Evolutionary conservation across 2,329 filamentous ascomycete species (phyloP).

Genomic region (Claviceps capensis): DNA sequence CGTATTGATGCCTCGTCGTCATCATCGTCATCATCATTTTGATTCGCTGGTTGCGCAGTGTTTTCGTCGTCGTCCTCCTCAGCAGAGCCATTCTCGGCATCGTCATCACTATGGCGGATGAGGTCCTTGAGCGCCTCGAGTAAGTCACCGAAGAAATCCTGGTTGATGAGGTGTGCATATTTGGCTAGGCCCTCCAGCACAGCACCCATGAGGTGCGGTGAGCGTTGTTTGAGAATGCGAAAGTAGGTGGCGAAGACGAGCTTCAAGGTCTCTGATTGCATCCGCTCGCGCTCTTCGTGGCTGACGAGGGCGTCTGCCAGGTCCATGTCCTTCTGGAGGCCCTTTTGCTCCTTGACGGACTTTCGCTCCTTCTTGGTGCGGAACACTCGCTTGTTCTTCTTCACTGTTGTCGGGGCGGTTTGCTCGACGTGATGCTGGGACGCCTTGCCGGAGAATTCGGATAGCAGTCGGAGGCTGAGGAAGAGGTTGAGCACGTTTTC

Average conservation of each 20-base stretch:
- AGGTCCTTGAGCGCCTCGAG: slow-evolving; percentile 90
- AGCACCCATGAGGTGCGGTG: slow-evolving; percentile 83
- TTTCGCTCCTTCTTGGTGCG: slow-evolving; percentile 83
- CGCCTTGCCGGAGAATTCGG: slow-evolving; percentile 74
- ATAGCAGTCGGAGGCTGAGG: slow-evolving; percentile 73
- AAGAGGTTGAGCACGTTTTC: slow-evolving; percentile 85
- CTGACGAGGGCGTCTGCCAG: slow-evolving; percentile 82
- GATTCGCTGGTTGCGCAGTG: not conserved
- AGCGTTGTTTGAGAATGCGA: slow-evolving; percentile 73
- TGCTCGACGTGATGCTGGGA: slow-evolving; percentile 63
- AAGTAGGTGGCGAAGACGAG: slow-evolving; percentile 94
- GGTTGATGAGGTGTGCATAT: slow-evolving; percentile 94
- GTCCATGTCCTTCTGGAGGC: slow-evolving; percentile 82
- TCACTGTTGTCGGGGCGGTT: slow-evolving; percentile 19
- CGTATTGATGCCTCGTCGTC: slow-evolving; percentile 39
- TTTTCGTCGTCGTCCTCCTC: slow-evolving; percentile 15
- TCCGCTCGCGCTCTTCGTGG: slow-evolving; percentile 83
- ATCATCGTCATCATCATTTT: not conserved
- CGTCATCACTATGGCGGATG: slow-evolving; percentile 58
- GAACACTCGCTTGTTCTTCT: slow-evolving; percentile 67
- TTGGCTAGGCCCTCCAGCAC: slow-evolving; percentile 88
- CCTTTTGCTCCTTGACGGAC: slow-evolving; percentile 69
- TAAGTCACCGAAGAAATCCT: slow-evolving; percentile 95
- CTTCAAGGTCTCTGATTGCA: slow-evolving; percentile 92
- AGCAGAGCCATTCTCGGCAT: slow-evolving; percentile 30